Evolutionary conservation across 768 basidiomycete species (phyloP), one percentile per base, ranked within the genome.

Genomic region (Amyloporia xantha): DNA sequence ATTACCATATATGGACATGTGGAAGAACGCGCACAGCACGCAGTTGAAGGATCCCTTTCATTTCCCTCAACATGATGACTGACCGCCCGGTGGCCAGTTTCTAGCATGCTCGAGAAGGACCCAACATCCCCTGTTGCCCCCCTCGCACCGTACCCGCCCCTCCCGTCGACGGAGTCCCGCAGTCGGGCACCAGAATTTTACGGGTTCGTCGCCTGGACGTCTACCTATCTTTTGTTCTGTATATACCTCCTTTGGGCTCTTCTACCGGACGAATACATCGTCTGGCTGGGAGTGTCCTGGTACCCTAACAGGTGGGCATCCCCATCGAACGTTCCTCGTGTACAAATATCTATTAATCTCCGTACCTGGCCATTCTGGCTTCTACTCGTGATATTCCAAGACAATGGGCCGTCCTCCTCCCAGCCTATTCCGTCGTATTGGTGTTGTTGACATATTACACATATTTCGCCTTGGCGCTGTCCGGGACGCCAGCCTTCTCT

Each of bases 121-220:
- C 73, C 76, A 11, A 73, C 75, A 4, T 73, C 75, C 37, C 73
- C 78, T 10, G 56, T 65, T 3, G 64, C 70, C 13, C 78, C 71
- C 1, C 59, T 76, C 23, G 74, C 75, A 27, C 64, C 70, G 6
- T 72, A 63, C 41, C 70, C 74, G 41, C 62, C 65, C 15, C 54
- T 66, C 39, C 67, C 66, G 2, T 68, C 71, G 5, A 65, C 60
- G 35, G 77, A 75, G 45, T 62, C 68, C 51, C 78, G 77, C 52
- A 84, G 81, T 62, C 80, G 86, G 7, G 85, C 86, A 11, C 76
- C 86, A 37, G 91, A 93, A 67, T 85, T 91, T 59, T 91, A 91
- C 56, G 91, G 91, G n/a, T 93, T 92, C 62, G 87, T 86, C 4
- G 87, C 86, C 13, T 88, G 82, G 84, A 81, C 82, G 7, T 81